These are phyloP conservation scores for Polytolypa hystricis DNA, from an alignment of 2,329 filamentous ascomycete species.

Conservation along the genomic window DNA sequence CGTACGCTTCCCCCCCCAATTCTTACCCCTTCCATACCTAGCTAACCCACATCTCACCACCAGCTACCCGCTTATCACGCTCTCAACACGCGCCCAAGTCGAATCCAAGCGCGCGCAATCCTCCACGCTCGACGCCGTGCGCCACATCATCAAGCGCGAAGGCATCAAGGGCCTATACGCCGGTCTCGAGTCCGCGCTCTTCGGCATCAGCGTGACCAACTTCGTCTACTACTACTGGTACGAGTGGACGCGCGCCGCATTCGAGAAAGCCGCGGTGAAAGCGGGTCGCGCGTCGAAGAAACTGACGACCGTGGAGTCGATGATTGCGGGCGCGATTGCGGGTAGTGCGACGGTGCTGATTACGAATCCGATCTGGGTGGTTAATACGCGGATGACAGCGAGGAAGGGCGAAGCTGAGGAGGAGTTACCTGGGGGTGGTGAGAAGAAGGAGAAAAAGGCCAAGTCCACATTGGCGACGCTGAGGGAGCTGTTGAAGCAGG, in stretches of 20 bases:
- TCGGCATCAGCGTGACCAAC: slow-evolving; percentile 97
- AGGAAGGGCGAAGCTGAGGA: slow-evolving; percentile 51
- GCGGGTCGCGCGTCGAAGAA: slow-evolving; percentile 65
- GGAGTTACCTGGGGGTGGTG: slow-evolving; percentile 27
- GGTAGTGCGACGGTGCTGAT: slow-evolving; percentile 88
- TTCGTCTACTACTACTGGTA: slow-evolving; percentile 99
- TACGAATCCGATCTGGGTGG: slow-evolving; percentile 98
- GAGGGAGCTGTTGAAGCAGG: slow-evolving; percentile 65
- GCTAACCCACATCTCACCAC: neutral
- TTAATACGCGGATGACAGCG: slow-evolving; percentile 97
- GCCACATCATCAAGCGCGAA: slow-evolving; percentile 81
- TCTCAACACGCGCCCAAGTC: slow-evolving; percentile 94
- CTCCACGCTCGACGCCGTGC: slow-evolving; percentile 70
- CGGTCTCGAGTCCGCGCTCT: slow-evolving; percentile 84
- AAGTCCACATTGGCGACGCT: slow-evolving; percentile 74
- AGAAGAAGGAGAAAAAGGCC: slow-evolving; percentile 38
- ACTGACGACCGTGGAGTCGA: slow-evolving; percentile 83
- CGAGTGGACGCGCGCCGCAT: slow-evolving; percentile 85
- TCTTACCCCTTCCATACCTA: slow-evolving; percentile 3
- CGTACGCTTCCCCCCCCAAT: slow-evolving; percentile 41
- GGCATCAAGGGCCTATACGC: slow-evolving; percentile 82
- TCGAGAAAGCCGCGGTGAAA: slow-evolving; percentile 61
- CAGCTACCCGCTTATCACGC: slow-evolving; percentile 91
- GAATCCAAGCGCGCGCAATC: slow-evolving; percentile 89
- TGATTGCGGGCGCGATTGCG: slow-evolving; percentile 88